Conservation (phyloP, 305 asterid genomes). For the Fraxinus dipetala region DNA sequence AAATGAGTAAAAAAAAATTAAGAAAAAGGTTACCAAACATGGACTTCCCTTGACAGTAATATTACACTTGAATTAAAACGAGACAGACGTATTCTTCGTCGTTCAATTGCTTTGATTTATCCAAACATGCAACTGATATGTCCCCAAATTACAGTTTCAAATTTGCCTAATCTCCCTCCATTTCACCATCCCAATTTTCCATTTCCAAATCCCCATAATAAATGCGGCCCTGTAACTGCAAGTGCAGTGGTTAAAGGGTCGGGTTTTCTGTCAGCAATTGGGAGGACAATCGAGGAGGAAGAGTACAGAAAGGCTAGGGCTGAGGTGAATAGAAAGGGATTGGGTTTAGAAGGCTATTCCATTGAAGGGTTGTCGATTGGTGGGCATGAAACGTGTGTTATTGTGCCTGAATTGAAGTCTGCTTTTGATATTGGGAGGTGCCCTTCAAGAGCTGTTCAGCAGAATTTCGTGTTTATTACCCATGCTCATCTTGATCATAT, state of each 20-base stretch:
- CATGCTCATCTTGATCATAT: slow-evolving; percentile 99
- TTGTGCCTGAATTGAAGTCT: slow-evolving; percentile 77
- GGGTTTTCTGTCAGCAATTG: slow-evolving; percentile 77
- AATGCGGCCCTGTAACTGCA: not conserved
- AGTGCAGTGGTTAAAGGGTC: slow-evolving; percentile 33
- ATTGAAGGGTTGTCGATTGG: slow-evolving; percentile 86
- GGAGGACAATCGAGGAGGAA: slow-evolving; percentile 86
- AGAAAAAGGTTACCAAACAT: not conserved
- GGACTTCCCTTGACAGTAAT: too few relatives aligned
- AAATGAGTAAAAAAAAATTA: too few relatives aligned
- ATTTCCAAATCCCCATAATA: slow-evolving; percentile 22
- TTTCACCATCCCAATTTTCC: slow-evolving; percentile 24
- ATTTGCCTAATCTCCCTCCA: slow-evolving; percentile 27
- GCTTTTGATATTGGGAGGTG: slow-evolving; percentile 98
- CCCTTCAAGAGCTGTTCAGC: slow-evolving; percentile 79
- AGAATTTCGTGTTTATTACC: slow-evolving; percentile 86
- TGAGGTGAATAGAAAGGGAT: slow-evolving; percentile 64
- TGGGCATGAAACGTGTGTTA: slow-evolving; percentile 90
- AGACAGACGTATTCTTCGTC: not conserved
- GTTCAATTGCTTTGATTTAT: not conserved
- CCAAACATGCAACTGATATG: slow-evolving; percentile 28
- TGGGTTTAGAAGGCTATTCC: slow-evolving; percentile 66
- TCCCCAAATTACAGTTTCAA: slow-evolving; percentile 29
- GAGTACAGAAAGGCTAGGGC: slow-evolving; percentile 95
- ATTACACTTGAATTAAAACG: not conserved